These are phyloP conservation scores for Metschnikowia hibisci DNA, from an alignment of 805 yeast species.

Conservation along the genomic window DNA sequence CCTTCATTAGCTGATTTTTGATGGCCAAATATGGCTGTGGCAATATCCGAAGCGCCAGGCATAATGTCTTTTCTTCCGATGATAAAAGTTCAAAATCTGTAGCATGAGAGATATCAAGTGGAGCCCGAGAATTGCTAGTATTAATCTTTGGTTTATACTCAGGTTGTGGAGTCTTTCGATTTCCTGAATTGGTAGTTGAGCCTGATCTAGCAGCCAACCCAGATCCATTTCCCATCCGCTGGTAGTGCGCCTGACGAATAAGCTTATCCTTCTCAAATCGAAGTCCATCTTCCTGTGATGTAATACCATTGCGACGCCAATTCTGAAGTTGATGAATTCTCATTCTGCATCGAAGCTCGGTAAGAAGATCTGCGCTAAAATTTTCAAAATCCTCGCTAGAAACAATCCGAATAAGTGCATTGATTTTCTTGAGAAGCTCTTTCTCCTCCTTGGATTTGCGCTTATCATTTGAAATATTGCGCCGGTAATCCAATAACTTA, in stretches of 20 bases:
- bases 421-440: conserved; percentile 68
- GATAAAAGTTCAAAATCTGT: conserved; percentile 80
- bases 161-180: conserved; percentile 31
- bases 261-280: conserved; percentile 87
- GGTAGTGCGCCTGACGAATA: conserved; percentile 58
- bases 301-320: conserved; percentile 88
- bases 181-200: conserved; percentile 6
- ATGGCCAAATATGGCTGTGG: conserved; percentile 95
- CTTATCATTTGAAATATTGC: conserved; percentile 77
- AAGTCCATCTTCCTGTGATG: conserved; percentile 74
- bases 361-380: conserved; percentile 67
- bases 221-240: conserved; percentile 46
- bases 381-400: conserved; percentile 75
- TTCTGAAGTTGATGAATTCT: conserved; percentile 88
- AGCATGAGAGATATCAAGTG: conserved; percentile 69
- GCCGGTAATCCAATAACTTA: conserved; percentile 77
- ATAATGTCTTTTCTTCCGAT: conserved; percentile 82
- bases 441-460: conserved; percentile 85
- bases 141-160: conserved; percentile 42
- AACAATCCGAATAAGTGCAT: conserved; percentile 79
- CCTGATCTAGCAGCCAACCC: conserved; percentile 20
- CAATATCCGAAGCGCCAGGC: conserved; percentile 74
- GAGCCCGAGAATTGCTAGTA: conserved; percentile 39
- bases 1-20: conserved; percentile 84
- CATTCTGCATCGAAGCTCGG: conserved; percentile 73